These are phyloP conservation scores for Tetrahymena thermophila DNA, from an alignment of 73 alveolate genomes.

Conservation along the genomic window DNA sequence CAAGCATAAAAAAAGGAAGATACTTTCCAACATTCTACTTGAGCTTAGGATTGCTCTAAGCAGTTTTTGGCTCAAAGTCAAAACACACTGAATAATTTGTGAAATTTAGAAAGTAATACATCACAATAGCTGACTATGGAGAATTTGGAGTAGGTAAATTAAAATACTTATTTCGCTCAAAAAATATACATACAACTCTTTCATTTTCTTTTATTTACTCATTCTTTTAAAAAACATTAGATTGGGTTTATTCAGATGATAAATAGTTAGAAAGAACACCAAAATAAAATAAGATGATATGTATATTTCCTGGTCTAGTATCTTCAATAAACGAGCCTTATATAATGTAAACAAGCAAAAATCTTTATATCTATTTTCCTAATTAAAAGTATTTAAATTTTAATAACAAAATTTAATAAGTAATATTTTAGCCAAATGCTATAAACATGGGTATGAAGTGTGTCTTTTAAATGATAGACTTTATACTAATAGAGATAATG, in stretches of 20 bases:
- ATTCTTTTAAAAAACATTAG: background rate
- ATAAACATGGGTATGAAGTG: background rate
- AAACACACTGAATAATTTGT: background rate
- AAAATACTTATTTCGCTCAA: background rate
- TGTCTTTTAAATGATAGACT: background rate
- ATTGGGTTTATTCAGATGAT: background rate
- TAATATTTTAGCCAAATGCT: background rate
- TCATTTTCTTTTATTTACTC: too few relatives aligned
- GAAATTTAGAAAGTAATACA: background rate
- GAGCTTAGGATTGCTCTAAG: background rate
- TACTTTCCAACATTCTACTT: background rate
- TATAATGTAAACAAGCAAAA: background rate
- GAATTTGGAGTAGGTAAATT: background rate
- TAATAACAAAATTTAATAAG: background rate
- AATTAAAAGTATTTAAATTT: too few relatives aligned
- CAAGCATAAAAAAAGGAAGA: background rate
- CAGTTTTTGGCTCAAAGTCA: background rate
- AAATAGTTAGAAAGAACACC: background rate
- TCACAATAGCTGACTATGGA: background rate
- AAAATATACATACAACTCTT: too few relatives aligned
- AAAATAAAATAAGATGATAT: background rate
- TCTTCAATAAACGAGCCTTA: background rate
- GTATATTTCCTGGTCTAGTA: background rate
- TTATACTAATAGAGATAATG: background rate
- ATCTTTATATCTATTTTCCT: too few relatives aligned